phyloP scores from a whole-genome alignment of 1,284 basidiomycete species.

The Leucoagaricus sp. region DNA sequence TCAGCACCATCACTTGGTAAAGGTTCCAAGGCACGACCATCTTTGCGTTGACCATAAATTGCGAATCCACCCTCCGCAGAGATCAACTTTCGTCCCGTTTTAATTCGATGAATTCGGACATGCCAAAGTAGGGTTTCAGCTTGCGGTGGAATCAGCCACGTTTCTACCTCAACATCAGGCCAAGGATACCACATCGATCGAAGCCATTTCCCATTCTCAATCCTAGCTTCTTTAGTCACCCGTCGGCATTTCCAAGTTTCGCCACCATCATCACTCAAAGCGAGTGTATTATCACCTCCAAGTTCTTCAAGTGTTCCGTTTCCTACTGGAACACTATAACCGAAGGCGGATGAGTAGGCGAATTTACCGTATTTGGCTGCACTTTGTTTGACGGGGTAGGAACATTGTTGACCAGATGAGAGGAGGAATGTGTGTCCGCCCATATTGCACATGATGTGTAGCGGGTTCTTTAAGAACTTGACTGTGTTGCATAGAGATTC shows the following conservation, averaged over 20 bases:
- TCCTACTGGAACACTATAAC: conserved; percentile 74
- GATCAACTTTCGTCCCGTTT: conserved; percentile 47
- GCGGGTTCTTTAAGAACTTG: conserved; percentile 58
- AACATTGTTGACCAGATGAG: conserved; percentile 77
- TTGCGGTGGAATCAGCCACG: conserved; percentile 71
- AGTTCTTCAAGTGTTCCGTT: conserved; percentile 70
- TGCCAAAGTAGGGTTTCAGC: conserved; percentile 64
- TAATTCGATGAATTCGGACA: conserved; percentile 66
- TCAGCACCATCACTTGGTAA: conserved; percentile 16
- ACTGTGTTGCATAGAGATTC: conserved; percentile 41
- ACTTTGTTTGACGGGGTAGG: conserved; percentile 77
- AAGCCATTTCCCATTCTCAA: conserved; percentile 60
- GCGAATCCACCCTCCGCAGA: conserved; percentile 75
- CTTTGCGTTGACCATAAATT: conserved; percentile 66
- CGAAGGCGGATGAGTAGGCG: conserved; percentile 74
- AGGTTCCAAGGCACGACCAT: conserved; percentile 61
- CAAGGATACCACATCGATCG: conserved; percentile 75
- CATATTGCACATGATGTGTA: conserved; percentile 66
- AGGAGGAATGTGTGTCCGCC: conserved; percentile 72
- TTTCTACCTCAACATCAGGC: conserved; percentile 73
- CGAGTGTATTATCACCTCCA: conserved; percentile 69
- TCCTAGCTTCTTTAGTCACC: conserved; percentile 60
- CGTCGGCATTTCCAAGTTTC: conserved; percentile 74
- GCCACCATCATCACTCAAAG: conserved; percentile 65
- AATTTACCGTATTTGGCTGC: conserved; percentile 81